Percentiles rank a stretch among this genome's conserved stretches.
These are phyloP conservation scores for Starmerella sp. DNA, from an alignment of 805 yeast species.

Conservation along the genomic window DNA sequence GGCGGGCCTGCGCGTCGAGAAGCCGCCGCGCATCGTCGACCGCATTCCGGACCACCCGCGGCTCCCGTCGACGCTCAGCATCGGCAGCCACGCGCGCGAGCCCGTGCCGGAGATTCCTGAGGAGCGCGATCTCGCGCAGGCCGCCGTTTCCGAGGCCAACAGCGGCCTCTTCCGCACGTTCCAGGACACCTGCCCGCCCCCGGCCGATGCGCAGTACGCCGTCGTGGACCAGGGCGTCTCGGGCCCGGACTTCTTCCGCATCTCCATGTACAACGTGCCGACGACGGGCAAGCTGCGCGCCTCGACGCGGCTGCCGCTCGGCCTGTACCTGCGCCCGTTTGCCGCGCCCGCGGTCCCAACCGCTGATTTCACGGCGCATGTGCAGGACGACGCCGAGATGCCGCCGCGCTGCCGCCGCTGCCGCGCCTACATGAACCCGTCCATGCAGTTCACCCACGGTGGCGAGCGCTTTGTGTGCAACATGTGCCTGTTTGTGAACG, in stretches of 20 bases:
- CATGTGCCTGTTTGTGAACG: conserved; percentile 68
- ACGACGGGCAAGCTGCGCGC: conserved; percentile 55
- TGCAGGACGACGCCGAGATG: conserved; percentile 30
- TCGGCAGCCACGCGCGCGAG: conserved; percentile 18
- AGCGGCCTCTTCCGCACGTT: conserved; percentile 52
- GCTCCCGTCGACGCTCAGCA: conserved; percentile 13
- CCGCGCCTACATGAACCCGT: conserved; percentile 79
- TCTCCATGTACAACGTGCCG: conserved; percentile 78
- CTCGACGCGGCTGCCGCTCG: conserved; percentile 67
- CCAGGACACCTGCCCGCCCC: conserved; percentile 71
- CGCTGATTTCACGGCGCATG: conserved; percentile 42
- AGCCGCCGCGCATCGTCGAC: conserved; percentile 3
- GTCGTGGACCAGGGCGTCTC: conserved; percentile 77
- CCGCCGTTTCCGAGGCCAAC: conserved; percentile 27
- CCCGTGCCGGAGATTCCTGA: conserved; percentile 22
- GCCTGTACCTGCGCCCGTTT: conserved; percentile 74
- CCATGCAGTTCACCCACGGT: conserved; percentile 51
- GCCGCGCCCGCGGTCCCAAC: conserved; percentile 61
- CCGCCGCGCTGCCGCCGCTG: conserved; percentile 90
- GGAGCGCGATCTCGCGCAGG: conserved; percentile 22
- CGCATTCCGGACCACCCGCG: conserved; percentile 11
- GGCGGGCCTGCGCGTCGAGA: conserved; percentile 1
- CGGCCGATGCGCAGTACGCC: conserved; percentile 58
- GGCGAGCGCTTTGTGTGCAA: conserved; percentile 67
- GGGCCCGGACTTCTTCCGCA: conserved; percentile 64